These are phyloP conservation scores for Ogataea glucozyma DNA, from an alignment of 805 yeast genomes.

Conservation along the genomic window DNA sequence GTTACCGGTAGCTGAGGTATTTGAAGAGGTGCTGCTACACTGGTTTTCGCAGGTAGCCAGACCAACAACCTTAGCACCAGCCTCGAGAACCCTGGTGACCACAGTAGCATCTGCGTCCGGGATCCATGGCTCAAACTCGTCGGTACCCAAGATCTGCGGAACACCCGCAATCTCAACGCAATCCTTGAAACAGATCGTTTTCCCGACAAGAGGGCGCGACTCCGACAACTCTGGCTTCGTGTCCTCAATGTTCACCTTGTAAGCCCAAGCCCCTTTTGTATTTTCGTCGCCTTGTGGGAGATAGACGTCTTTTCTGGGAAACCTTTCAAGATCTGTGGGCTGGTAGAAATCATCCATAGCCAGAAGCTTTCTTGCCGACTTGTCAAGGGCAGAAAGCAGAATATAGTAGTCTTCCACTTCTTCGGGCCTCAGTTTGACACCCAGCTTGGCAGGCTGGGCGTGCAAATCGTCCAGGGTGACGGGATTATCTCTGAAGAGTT, in stretches of 20 bases:
- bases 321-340: constrained; percentile 32
- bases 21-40: constrained; percentile 31
- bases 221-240: constrained; percentile 35
- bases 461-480: constrained; percentile 28
- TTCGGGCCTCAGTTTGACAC: constrained; percentile 23
- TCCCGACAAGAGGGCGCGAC: constrained; percentile 28
- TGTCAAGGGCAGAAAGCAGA: constrained; percentile 33
- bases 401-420: constrained; percentile 30
- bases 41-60: constrained; percentile 40
- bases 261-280: constrained; percentile 37
- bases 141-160: constrained; percentile 40
- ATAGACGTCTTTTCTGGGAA: constrained; percentile 34
- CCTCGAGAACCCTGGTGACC: constrained; percentile 36
- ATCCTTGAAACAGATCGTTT: constrained; percentile 37
- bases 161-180: constrained; percentile 38
- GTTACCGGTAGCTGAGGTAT: constrained; percentile 42
- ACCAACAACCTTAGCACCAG: constrained; percentile 38
- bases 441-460: constrained; percentile 28
- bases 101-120: constrained; percentile 41
- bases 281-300: constrained; percentile 29
- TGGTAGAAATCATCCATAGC: constrained; percentile 36
- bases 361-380: constrained; percentile 27
- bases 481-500: constrained; percentile 23
- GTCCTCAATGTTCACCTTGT: constrained; percentile 30
- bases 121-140: constrained; percentile 34